A percentile compares a stretch with the other conserved stretches of the same genome.
These are phyloP conservation scores for Escovopsis sp. DNA, from an alignment of 2,329 filamentous ascomycete genomes.

Conservation along the genomic window DNA sequence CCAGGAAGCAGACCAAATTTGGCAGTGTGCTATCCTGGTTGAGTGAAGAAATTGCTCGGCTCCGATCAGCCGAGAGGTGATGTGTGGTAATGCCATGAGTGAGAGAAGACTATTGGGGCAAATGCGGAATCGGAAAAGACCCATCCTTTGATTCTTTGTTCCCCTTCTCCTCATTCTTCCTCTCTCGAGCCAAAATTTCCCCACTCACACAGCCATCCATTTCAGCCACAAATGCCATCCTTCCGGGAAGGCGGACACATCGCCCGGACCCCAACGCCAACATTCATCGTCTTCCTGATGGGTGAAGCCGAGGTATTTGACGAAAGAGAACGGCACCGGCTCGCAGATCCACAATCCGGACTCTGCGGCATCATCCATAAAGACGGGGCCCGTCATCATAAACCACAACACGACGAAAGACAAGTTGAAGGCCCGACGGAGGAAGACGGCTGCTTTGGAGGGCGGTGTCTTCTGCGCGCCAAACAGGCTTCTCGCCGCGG, in stretches of 20 bases:
- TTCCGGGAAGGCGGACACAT: slow-evolving; percentile 38
- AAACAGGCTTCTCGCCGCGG: slow-evolving; percentile 12
- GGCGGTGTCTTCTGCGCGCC: slow-evolving; percentile 26
- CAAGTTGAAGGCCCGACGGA: slow-evolving; percentile 42
- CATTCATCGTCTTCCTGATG: slow-evolving; percentile 38
- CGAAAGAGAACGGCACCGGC: slow-evolving; percentile 58
- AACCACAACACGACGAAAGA: slow-evolving; percentile 52
- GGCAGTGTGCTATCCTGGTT: slow-evolving; percentile 53
- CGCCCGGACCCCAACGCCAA: slow-evolving; percentile 48
- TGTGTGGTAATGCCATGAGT: neutral
- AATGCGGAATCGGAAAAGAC: no score
- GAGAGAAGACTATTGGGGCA: no score
- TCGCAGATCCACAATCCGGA: slow-evolving; percentile 69
- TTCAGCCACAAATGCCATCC: slow-evolving; percentile 48
- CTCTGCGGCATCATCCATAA: slow-evolving; percentile 63
- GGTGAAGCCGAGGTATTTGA: slow-evolving; percentile 53
- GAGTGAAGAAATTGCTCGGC: slow-evolving; percentile 26
- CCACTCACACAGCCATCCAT: slow-evolving; percentile 17
- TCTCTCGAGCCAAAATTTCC: neutral
- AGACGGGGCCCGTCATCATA: slow-evolving; percentile 43
- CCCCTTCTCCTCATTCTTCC: no score
- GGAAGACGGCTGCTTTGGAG: slow-evolving; percentile 8
- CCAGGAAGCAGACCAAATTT: slow-evolving; percentile 57
- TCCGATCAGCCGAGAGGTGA: slow-evolving; percentile 9
- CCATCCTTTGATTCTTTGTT: no score